Evolutionary conservation across 1,284 basidiomycete species (phyloP).

Genomic region (Ustilago hordei): DNA sequence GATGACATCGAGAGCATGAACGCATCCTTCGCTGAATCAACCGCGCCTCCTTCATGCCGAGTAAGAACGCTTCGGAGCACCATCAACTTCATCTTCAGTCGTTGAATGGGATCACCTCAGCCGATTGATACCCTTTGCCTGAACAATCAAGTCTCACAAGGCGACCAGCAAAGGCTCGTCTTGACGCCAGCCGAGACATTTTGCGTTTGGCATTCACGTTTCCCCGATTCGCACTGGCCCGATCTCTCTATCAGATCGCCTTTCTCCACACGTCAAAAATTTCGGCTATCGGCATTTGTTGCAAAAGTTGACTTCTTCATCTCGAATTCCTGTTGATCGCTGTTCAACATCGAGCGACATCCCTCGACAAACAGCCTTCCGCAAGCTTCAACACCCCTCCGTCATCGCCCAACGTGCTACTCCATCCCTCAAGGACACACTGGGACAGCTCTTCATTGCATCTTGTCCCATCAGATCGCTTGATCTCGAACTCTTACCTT

Average conservation of each 20-base stretch:
- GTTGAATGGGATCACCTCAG: no score
- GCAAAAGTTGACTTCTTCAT: constrained; percentile 33
- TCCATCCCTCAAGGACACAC: background rate
- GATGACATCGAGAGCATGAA: constrained; percentile 4
- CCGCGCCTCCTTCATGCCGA: constrained; percentile 7
- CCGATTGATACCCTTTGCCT: no score
- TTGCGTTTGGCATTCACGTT: background rate
- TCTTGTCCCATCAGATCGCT: background rate
- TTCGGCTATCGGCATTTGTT: constrained; percentile 38
- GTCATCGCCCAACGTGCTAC: background rate
- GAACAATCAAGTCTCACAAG: no score
- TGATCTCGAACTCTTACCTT: background rate
- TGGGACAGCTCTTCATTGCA: background rate
- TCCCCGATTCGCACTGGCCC: constrained; percentile 7
- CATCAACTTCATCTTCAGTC: background rate
- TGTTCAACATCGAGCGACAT: constrained; percentile 2
- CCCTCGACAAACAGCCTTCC: background rate
- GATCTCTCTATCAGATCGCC: constrained; percentile 4
- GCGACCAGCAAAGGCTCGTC: no score
- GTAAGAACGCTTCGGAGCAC: background rate
- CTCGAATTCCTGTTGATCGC: background rate
- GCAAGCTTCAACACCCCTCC: background rate
- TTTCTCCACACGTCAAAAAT: constrained; percentile 37
- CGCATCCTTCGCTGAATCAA: background rate
- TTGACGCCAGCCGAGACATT: background rate